A percentile compares a stretch with the other conserved stretches of the same genome.
These are phyloP conservation scores for Moesziomyces antarcticus DNA, from an alignment of 1,284 basidiomycete genomes.

Conservation along the genomic window DNA sequence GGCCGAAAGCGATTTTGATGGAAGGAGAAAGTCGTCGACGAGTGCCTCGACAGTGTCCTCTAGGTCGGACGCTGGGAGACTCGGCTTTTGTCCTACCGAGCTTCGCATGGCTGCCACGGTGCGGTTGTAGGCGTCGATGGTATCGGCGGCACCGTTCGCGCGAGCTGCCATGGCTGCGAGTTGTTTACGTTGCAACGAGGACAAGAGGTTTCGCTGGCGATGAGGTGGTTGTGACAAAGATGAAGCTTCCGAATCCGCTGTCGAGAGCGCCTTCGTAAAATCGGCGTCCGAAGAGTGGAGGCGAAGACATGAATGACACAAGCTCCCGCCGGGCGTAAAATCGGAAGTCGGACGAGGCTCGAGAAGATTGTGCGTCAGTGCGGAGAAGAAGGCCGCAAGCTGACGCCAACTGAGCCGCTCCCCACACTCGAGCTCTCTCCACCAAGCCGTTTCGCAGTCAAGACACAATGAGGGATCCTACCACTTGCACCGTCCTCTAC, in stretches of 20 bases:
- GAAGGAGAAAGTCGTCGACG: conserved; percentile 33
- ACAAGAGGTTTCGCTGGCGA: no score
- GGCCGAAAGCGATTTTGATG: conserved; percentile 16
- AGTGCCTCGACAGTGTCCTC: conserved; percentile 21
- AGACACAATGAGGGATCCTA: conserved; percentile 45
- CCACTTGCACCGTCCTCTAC: conserved; percentile 54
- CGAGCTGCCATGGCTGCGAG: conserved; percentile 13
- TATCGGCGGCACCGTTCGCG: not conserved
- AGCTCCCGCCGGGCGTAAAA: not conserved
- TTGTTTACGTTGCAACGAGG: no score
- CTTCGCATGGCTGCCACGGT: conserved; percentile 26
- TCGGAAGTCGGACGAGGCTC: not conserved
- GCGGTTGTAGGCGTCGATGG: conserved; percentile 30
- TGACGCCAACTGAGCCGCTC: not conserved
- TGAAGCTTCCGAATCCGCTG: not conserved
- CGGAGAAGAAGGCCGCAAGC: not conserved
- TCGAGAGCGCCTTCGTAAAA: no score
- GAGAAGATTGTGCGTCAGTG: not conserved
- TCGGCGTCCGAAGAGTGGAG: not conserved
- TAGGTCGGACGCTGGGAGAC: not conserved
- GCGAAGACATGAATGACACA: not conserved
- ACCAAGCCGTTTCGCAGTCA: not conserved
- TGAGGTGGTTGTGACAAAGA: no score
- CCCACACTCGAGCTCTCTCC: not conserved
- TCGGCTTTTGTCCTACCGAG: not conserved